phyloP scores from a whole-genome alignment of 2,329 filamentous ascomycete species.

The Colletotrichum sp. region DNA sequence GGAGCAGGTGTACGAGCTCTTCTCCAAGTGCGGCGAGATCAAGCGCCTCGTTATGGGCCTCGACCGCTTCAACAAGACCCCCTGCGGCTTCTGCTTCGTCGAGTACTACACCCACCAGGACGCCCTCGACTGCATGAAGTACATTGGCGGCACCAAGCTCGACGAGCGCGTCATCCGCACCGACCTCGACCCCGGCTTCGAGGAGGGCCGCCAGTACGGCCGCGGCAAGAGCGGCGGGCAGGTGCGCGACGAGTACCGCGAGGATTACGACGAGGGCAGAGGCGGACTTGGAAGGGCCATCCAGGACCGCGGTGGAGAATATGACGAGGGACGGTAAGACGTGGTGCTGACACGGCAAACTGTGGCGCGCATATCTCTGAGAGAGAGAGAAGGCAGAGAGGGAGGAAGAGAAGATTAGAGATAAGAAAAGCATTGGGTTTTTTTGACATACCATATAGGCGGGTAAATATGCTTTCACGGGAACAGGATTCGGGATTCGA shows the following conservation, averaged over 20 bases:
- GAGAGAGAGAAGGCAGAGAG: background rate
- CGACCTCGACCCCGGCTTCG: conserved; percentile 93
- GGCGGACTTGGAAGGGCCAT: conserved; percentile 86
- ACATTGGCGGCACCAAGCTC: conserved; percentile 95
- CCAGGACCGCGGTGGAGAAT: conserved; percentile 43
- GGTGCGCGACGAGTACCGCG: conserved; percentile 95
- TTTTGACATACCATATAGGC: background rate
- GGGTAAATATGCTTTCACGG: background rate
- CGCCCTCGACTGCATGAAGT: conserved; percentile 97
- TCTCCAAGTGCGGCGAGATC: conserved; percentile 96
- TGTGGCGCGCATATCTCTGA: background rate
- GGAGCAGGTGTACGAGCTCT: conserved; percentile 97
- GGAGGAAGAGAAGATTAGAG: conserved; percentile 22
- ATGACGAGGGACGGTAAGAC: conserved; percentile 44
- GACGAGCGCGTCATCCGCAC: conserved; percentile 97
- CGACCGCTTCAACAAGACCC: conserved; percentile 95
- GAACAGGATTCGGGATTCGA: conserved; percentile 14
- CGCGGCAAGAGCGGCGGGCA: conserved; percentile 95
- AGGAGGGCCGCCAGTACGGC: conserved; percentile 95
- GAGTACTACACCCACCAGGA: conserved; percentile 99
- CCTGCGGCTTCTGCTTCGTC: conserved; percentile 99
- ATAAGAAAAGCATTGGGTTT: background rate
- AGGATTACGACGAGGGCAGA: conserved; percentile 94
- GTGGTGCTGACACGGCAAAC: background rate
- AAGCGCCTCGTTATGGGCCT: conserved; percentile 98